Base-by-base conservation (phyloP, 768 basidiomycete species). In the Podaxis mareebaensis region DNA sequence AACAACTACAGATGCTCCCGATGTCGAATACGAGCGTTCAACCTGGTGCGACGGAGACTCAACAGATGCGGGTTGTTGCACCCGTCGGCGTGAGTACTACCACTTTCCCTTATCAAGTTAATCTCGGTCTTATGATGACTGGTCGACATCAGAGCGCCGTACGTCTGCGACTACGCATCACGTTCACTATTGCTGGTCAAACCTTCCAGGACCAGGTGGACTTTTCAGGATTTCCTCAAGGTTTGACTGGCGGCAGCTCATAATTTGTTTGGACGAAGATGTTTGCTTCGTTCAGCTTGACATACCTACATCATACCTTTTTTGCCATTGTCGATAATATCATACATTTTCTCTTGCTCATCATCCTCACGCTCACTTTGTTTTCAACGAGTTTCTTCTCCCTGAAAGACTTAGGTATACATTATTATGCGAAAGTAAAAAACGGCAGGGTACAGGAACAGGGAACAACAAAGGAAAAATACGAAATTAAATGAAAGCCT, bases 1-100 rank as follows among this genome's bases (percentile, higher is more conserved):
- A 97, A 76, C 95, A 97, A 73, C 75, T 99, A 61, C 96, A 98
- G 74, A 99, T 99, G 96, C 81, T 95, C 62, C 94, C 96, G 5
- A 98, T 99, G 91, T 95, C 95, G 4, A 95, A 89, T 74, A 81
- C 89, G 11, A 89, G 85, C 58, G 82, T 99, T 48, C 78, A 76
- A 38, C 89, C 93, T 0, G 93, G 95, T 1, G 78, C 86, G 8
- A 84, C 86, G 15, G 96, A 99, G 74, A 96, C 95, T 10, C 97
- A 99, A 72, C 94, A 96, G 72, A 91, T 99, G 92, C 85, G 95
- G 10, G 87, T 99, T 42, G 81, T 92, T 30, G 93, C 95, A 11
- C 95, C 94, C 3, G 82, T 83, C 7, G 95, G 95, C 39, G 95
- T 96, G 70, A 75, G 93, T 84, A 15, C 38, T 10, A 58, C 26